These are phyloP conservation scores for Suillus americanus DNA, from an alignment of 768 basidiomycete species.

Conservation along the genomic window DNA sequence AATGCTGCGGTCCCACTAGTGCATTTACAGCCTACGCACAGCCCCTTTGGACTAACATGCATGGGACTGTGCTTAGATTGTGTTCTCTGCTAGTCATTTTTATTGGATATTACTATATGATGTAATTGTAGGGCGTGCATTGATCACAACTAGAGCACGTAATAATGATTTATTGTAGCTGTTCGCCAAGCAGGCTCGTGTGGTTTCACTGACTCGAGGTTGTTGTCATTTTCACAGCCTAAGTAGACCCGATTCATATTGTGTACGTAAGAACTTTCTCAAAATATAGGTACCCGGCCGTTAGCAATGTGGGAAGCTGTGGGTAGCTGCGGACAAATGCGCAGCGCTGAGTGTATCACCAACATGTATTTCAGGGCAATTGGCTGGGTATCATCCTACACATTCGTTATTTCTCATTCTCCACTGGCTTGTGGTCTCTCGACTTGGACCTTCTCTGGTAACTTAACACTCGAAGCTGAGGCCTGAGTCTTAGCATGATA, in stretches of 20 bases:
- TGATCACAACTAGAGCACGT: not conserved
- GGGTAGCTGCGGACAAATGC: not conserved
- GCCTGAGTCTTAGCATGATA: constrained; percentile 14
- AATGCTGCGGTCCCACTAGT: not conserved
- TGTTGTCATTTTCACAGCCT: not conserved
- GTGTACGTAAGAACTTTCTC: too few relatives aligned
- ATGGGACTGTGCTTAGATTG: not conserved
- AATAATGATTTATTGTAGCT: not conserved
- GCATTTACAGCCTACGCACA: not conserved
- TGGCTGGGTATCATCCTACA: not conserved
- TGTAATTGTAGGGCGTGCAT: not conserved
- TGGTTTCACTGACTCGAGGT: too few relatives aligned
- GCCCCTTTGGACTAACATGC: not conserved
- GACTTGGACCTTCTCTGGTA: not conserved
- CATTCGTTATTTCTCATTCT: not conserved
- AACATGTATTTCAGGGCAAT: not conserved
- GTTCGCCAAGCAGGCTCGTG: not conserved
- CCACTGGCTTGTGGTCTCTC: not conserved
- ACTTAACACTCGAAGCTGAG: not conserved
- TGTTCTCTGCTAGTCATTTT: not conserved
- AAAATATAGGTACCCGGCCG: too few relatives aligned
- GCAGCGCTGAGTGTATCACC: not conserved
- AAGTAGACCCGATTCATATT: too few relatives aligned
- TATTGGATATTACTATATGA: not conserved
- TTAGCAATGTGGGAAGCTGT: not conserved